Evolutionary conservation across 1,284 basidiomycete species (phyloP).

Genomic region (Takashimella tepidaria): DNA sequence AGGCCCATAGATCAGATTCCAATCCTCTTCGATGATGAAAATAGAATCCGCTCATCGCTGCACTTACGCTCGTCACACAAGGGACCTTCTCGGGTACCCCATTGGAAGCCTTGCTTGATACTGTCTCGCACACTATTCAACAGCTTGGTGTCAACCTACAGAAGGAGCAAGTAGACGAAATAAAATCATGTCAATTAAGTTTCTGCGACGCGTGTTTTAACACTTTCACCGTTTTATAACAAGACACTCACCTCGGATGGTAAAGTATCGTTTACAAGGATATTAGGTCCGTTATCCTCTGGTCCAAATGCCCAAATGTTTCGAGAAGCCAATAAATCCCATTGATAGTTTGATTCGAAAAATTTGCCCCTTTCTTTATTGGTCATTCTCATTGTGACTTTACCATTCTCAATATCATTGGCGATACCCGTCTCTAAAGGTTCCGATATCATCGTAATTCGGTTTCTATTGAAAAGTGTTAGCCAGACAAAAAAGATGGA

Average conservation of each 20-base stretch:
- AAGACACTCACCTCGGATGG: conserved; percentile 74
- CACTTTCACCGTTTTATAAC: too few relatives aligned
- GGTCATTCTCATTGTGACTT: conserved; percentile 87
- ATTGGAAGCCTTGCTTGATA: conserved; percentile 98
- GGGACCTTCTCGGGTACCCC: conserved; percentile 95
- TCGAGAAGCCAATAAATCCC: conserved; percentile 93
- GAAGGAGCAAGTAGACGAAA: too few relatives aligned
- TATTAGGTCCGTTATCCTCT: conserved; percentile 88
- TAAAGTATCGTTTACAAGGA: conserved; percentile 90
- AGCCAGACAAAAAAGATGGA: too few relatives aligned
- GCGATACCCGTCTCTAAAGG: conserved; percentile 89
- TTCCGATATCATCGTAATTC: conserved; percentile 95
- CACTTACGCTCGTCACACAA: conserved; percentile 94
- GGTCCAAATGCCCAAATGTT: conserved; percentile 99
- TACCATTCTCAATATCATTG: conserved; percentile 86
- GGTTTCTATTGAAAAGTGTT: conserved; percentile 60
- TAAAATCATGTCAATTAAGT: too few relatives aligned
- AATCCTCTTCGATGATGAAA: not conserved
- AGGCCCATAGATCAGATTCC: too few relatives aligned
- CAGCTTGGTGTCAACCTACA: conserved; percentile 84
- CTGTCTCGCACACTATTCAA: conserved; percentile 85
- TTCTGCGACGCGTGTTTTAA: too few relatives aligned
- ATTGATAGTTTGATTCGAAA: conserved; percentile 94
- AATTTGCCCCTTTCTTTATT: conserved; percentile 88
- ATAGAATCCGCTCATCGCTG: too few relatives aligned